Conservation (phyloP, 148 eudicot genomes). For the Pharnaceum exiguum region DNA sequence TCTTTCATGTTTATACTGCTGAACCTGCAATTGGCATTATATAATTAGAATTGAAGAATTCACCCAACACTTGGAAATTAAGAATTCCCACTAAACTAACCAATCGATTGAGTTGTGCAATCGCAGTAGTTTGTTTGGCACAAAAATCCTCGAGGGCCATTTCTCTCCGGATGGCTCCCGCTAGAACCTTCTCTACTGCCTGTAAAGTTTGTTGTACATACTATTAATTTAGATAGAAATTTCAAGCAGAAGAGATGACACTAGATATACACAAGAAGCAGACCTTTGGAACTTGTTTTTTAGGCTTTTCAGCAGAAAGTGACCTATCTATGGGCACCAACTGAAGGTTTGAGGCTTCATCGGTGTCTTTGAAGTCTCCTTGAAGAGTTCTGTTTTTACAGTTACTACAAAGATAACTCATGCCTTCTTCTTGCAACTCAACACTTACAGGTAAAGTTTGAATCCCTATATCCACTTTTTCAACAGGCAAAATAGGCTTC, state of each 20-base stretch:
- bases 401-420: slow-evolving; percentile 42
- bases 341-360: slow-evolving; percentile 52
- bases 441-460: slow-evolving; percentile 48
- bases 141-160: slow-evolving; percentile 93
- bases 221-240: background rate
- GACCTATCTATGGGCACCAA: slow-evolving; percentile 60
- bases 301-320: slow-evolving; percentile 45
- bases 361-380: slow-evolving; percentile 35
- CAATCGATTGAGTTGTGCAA: slow-evolving; percentile 80
- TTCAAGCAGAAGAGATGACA: background rate
- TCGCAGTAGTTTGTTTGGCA: slow-evolving; percentile 73
- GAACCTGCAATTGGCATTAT: slow-evolving; percentile 48
- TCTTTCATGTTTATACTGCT: slow-evolving; percentile 95
- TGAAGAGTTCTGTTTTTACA: slow-evolving; percentile 45
- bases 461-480: slow-evolving; percentile 78
- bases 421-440: slow-evolving; percentile 31
- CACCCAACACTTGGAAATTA: background rate
- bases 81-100: slow-evolving; percentile 32
- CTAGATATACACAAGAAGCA: background rate
- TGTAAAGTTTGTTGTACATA: slow-evolving; percentile 30
- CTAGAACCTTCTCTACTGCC: slow-evolving; percentile 95
- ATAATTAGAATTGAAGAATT: slow-evolving; percentile 8
- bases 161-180: slow-evolving; percentile 96
- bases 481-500: slow-evolving; percentile 41
- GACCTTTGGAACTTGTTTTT: slow-evolving; percentile 81